Base-by-base conservation (phyloP, 306 rosid genomes). In the Dalbergia oliveri region DNA sequence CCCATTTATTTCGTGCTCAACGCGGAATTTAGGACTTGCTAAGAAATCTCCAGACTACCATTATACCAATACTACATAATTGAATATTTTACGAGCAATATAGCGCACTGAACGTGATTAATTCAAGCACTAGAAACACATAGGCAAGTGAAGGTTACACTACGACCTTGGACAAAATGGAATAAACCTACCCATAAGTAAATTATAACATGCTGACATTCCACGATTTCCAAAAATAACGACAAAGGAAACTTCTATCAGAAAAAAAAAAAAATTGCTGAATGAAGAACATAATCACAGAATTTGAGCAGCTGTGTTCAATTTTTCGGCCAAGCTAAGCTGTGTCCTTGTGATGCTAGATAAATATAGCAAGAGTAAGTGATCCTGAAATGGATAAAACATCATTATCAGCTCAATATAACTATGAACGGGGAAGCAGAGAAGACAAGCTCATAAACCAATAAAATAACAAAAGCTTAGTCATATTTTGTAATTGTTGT, bases 281-380 rank as follows among this genome's bases (percentile, higher is more conserved):
- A 41, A 12, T 4, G 45, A 64, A 18, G 16, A 18, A 14, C 70
- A 62, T 31, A 71, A 64, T 78, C 72, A 94, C 94, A 94, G 91
- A 81, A 92, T 83, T 85, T 94, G 97, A 37, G 98, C 98, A 51
- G 98, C 97, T 0, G 98, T 92, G 88, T 92, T 94, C 91, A 94
- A 82, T 82, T 92, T 94, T 73, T 94, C 98, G 4, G 97, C 98
- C 77, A 92, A 81, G 86, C 91, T 75, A 58, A 94, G 90, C 78
- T 91, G 93, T 62, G 98, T 92, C 84, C 98, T 87, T 51, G 98
- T 91, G 83, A 94, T 90, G 82, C 97, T 94, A 21, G 98, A 92
- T 76, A 94, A 83, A 83, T 94, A 94, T 53, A 94, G 82, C 89
- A 88, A 82, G 69, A 94, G 90, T 97, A 94, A 76, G 75, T 92